These are phyloP conservation scores for Sporobolomyces phaffii DNA, from an alignment of 768 basidiomycete genomes.

Conservation along the genomic window DNA sequence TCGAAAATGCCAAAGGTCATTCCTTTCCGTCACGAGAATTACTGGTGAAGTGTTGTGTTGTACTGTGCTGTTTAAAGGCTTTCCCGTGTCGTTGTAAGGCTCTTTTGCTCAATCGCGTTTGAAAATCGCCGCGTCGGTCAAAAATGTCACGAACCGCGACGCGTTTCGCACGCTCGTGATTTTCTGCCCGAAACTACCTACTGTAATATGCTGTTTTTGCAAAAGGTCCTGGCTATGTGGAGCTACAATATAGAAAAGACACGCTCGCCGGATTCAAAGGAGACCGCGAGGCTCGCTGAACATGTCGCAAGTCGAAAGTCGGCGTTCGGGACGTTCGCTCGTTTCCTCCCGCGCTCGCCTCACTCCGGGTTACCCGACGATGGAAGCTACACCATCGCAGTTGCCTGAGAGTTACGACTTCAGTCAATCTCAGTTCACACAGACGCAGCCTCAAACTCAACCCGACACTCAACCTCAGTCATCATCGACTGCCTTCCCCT, in stretches of 20 bases:
- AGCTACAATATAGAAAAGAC: too few relatives aligned
- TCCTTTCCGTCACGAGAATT: conserved; percentile 23
- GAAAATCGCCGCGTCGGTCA: neutral
- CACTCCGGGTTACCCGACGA: too few relatives aligned
- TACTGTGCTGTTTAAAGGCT: neutral
- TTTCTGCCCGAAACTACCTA: too few relatives aligned
- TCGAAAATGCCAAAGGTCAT: conserved; percentile 37
- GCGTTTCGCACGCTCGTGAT: too few relatives aligned
- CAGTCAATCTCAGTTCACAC: conserved; percentile 10
- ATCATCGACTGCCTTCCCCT: neutral
- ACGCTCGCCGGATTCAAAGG: too few relatives aligned
- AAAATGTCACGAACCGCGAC: too few relatives aligned
- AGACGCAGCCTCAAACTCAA: conserved; percentile 31
- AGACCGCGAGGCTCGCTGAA: too few relatives aligned
- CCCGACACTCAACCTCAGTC: conserved; percentile 15
- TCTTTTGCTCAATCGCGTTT: neutral
- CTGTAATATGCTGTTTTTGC: too few relatives aligned
- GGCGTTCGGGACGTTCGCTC: too few relatives aligned
- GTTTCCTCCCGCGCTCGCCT: too few relatives aligned
- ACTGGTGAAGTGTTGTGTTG: conserved; percentile 33
- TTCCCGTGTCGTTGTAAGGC: neutral
- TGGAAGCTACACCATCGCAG: neutral
- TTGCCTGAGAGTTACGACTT: conserved; percentile 10
- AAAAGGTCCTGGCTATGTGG: too few relatives aligned
- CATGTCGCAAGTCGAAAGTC: too few relatives aligned